Evolutionary conservation across 768 basidiomycete genomes (phyloP), one percentile per base, ranked within the genome.

Genomic region (Chalciporus chontae): DNA sequence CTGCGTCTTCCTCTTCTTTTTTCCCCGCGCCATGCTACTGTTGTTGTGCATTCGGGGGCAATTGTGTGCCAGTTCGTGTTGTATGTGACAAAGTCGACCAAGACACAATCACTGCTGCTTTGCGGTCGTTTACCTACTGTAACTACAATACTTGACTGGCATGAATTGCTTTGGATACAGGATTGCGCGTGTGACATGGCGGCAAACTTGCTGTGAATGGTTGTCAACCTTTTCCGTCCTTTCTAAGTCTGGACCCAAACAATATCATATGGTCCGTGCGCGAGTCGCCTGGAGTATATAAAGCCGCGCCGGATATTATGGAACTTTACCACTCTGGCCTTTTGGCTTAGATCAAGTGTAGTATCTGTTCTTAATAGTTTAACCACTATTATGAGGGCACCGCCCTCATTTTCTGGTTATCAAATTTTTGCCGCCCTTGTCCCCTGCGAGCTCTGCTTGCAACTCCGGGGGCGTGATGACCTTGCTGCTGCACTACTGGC

Each of bases 281-380:
- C 58, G 5, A 0, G 2, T 3, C 2, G 3, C 15, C 2, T 42
- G 19, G 32, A 5, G 10, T 57, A 63, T 54, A 63, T 52, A 60
- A 24, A 42, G 40, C n/a, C 3, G 0, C 5, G n/a, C 3, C 8
- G 3, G 29, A 38, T 47, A 1, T 0, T 0, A 0, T 3, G 23
- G 15, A 40, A 57, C 59, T 29, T 60, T 46, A 55, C 57, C 56
- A 62, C 53, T 57, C 55, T 65, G 77, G 78, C 78, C 78, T 78
- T 77, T 78, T 80, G 80, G 80, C 79, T 81, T 80, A 81, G 80
- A 82, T 81, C 80, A 82, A 81, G 81, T 81, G 81, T 81, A 82
- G 81, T 81, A 82, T 81, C 80, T 81, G 79, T 81, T 81, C 78
- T 81, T 79, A 31, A 31, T 31, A 31, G 29, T 31, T 31, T 31